phyloP scores from a whole-genome alignment of 306 rosid species.

The Cicer bijugum region DNA sequence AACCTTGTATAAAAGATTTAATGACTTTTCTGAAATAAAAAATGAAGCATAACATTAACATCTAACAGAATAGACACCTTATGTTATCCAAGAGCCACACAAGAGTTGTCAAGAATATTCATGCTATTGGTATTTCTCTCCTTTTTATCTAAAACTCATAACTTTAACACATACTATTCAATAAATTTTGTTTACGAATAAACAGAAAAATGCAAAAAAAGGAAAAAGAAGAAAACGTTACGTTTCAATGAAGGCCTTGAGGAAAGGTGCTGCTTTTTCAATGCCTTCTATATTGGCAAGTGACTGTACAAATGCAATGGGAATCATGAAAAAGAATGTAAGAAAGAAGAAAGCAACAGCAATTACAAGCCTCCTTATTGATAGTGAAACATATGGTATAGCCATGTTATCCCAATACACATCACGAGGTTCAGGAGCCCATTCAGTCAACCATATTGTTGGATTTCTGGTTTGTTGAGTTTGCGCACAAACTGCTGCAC shows the following conservation, averaged over 20 bases:
- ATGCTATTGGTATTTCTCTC: background rate
- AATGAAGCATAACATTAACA: constrained; percentile 20
- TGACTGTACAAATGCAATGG: constrained; percentile 94
- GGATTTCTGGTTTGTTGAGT: constrained; percentile 94
- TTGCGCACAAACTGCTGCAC: constrained; percentile 96
- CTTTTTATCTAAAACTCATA: background rate
- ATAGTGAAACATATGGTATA: constrained; percentile 86
- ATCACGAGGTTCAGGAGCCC: constrained; percentile 99
- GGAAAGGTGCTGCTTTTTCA: constrained; percentile 81
- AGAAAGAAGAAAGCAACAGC: constrained; percentile 97
- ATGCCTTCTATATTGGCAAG: constrained; percentile 93
- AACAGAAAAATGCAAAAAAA: background rate
- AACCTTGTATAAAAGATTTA: constrained; percentile 88
- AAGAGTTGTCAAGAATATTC: constrained; percentile 19
- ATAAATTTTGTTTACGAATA: constrained; percentile 8
- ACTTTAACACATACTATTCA: background rate
- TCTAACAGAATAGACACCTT: constrained; percentile 5
- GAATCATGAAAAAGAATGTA: constrained; percentile 96
- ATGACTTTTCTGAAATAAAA: constrained; percentile 64
- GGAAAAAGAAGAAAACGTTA: constrained; percentile 38
- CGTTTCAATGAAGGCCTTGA: constrained; percentile 76
- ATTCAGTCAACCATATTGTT: constrained; percentile 87
- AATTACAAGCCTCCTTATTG: constrained; percentile 81
- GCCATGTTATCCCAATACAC: constrained; percentile 93
- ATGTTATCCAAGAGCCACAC: constrained; percentile 17